A percentile compares a stretch with the other conserved stretches of the same genome.
Conservation (phyloP, 108 stramenopile species). For the Mediolabrus comicus region DNA sequence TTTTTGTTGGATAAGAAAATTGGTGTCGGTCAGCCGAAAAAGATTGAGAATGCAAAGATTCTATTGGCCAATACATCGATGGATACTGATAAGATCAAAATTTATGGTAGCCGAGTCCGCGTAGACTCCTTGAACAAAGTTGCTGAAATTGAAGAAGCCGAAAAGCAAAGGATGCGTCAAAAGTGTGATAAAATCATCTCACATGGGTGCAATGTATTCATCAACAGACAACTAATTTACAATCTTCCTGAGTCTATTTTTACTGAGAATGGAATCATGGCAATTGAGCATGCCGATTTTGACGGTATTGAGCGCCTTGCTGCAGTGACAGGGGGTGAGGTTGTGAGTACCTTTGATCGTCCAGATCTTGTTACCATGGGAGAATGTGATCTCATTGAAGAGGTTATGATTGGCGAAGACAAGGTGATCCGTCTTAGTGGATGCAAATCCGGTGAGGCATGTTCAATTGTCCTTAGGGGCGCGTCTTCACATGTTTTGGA, state of each 20-base stretch:
- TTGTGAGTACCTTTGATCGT: conserved; percentile 97
- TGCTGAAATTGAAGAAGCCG: conserved; percentile 99
- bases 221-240: conserved; percentile 99
- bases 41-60: conserved; percentile 97
- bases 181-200: conserved; percentile 97
- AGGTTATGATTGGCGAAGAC: conserved; percentile 98
- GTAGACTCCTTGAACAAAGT: conserved; percentile 96
- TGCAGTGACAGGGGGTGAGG: conserved; percentile 96
- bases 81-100: conserved; percentile 99
- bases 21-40: conserved; percentile 95
- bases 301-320: conserved; percentile 98
- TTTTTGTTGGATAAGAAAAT: conserved; percentile 97
- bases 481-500: conserved; percentile 95
- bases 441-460: conserved; percentile 94
- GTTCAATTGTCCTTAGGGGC: conserved; percentile 97
- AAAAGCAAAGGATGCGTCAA: conserved; percentile 96
- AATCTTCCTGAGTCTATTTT: conserved; percentile 98
- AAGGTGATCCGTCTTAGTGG: conserved; percentile 94
- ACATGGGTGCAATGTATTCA: conserved; percentile 98
- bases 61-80: conserved; percentile 98
- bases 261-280: conserved; percentile 95
- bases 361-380: conserved; percentile 95
- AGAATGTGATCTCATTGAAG: conserved; percentile 89
- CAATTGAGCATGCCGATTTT: conserved; percentile 99
- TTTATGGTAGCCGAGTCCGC: conserved; percentile 97